Evolutionary conservation across 192 early-diverging fungal species (phyloP).

Genomic region (Neocallimastix lanati): DNA sequence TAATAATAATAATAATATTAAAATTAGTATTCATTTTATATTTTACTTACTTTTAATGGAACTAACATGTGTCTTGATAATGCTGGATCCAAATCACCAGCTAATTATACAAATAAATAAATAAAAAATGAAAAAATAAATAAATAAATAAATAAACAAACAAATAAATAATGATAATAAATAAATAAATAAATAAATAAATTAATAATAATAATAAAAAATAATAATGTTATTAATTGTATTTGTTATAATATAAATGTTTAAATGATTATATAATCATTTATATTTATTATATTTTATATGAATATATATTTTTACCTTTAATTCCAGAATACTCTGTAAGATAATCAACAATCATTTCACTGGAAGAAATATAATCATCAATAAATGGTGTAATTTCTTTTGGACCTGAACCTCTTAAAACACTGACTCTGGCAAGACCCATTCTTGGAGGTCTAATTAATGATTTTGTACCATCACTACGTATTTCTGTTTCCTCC

Average conservation of each 20-base stretch:
- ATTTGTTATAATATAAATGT: no score
- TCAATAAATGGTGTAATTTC: conserved; percentile 82
- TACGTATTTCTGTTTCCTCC: conserved; percentile 76
- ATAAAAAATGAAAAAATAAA: no score
- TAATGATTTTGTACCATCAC: conserved; percentile 75
- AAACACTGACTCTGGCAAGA: conserved; percentile 75
- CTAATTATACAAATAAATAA: no score
- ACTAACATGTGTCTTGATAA: conserved; percentile 61
- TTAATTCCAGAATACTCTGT: conserved; percentile 91
- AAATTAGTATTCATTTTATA: neutral
- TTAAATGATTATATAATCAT: neutral
- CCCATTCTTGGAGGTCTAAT: conserved; percentile 61
- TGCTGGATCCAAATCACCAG: conserved; percentile 61
- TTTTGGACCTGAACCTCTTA: conserved; percentile 56
- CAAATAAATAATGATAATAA: no score
- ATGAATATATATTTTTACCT: conserved; percentile 12
- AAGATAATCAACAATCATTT: conserved; percentile 76
- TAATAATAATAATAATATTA: neutral
- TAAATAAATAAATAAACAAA: no score
- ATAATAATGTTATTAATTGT: no score
- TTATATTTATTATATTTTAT: neutral
- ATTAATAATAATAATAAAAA: no score
- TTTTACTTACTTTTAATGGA: conserved; percentile 44
- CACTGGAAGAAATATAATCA: conserved; percentile 75
- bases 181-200: no score